Conservation (phyloP, 2,329 filamentous ascomycete genomes). For the Myriosclerotinia curreyana region DNA sequence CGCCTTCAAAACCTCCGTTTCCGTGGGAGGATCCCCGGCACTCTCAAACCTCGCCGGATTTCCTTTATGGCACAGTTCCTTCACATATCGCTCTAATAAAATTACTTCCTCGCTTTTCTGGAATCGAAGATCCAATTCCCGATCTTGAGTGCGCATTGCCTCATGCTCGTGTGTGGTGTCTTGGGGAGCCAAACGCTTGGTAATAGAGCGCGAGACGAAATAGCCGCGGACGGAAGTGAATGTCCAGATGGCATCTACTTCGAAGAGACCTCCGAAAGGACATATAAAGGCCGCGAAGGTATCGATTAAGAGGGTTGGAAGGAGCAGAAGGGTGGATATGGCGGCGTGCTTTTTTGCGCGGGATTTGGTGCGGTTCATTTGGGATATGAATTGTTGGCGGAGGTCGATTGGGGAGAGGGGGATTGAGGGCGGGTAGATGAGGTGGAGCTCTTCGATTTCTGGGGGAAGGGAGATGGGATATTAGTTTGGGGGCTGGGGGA, state of each 20-base stretch:
- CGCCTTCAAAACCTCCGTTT: conserved; percentile 22
- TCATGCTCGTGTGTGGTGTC: not conserved
- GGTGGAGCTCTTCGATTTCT: conserved; percentile 16
- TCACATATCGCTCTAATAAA: not conserved
- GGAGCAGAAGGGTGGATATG: conserved; percentile 4
- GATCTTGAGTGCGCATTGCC: not conserved
- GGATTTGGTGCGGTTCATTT: not conserved
- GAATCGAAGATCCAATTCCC: conserved; percentile 4
- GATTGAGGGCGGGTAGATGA: not conserved
- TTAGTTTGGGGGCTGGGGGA: not conserved
- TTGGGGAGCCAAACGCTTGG: not conserved
- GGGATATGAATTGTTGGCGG: conserved; percentile 2
- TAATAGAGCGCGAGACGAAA: conserved; percentile 4
- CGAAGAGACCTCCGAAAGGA: conserved; percentile 39
- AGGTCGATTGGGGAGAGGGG: not conserved
- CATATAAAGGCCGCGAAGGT: conserved; percentile 34
- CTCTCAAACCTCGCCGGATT: conserved; percentile 23
- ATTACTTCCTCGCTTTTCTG: not conserved
- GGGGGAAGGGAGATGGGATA: not conserved
- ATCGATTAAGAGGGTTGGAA: conserved; percentile 24
- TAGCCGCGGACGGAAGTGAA: conserved; percentile 34
- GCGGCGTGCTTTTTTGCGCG: conserved; percentile 6
- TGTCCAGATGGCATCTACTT: conserved; percentile 39
- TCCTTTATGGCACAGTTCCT: conserved; percentile 10
- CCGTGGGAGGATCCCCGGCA: conserved; percentile 22